Conservation (phyloP, 2,329 filamentous ascomycete species). For the Pseudocercospora pini-densiflorae region DNA sequence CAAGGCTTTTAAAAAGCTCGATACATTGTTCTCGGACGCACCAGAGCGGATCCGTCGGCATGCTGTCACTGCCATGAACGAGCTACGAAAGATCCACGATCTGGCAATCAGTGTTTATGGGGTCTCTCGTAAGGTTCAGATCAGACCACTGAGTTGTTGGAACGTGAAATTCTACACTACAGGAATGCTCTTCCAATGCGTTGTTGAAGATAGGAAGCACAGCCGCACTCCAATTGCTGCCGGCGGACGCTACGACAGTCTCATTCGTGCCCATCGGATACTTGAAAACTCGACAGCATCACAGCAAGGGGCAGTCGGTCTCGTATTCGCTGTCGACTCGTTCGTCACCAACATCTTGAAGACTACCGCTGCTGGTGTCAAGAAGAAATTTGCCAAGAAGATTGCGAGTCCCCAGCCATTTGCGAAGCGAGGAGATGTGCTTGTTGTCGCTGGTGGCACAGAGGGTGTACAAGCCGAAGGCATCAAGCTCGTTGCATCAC, state of each 20-base stretch:
- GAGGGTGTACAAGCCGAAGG: constrained; percentile 75
- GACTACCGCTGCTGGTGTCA: constrained; percentile 22
- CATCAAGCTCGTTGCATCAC: constrained; percentile 73
- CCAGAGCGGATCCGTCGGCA: constrained; percentile 25
- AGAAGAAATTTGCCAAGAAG: constrained; percentile 29
- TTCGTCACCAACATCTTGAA: constrained; percentile 67
- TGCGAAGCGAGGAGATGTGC: constrained; percentile 69
- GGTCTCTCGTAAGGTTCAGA: constrained; percentile 76
- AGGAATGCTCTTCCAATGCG: constrained; percentile 86
- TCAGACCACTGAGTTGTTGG: constrained; percentile 83
- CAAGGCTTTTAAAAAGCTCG: constrained; percentile 69
- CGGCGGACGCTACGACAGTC: constrained; percentile 87
- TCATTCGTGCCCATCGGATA: constrained; percentile 83
- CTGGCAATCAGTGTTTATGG: constrained; percentile 74
- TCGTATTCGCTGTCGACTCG: constrained; percentile 87
- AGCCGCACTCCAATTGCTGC: constrained; percentile 71
- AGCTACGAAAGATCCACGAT: constrained; percentile 76
- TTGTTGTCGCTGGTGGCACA: constrained; percentile 78
- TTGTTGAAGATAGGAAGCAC: constrained; percentile 81
- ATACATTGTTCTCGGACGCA: constrained; percentile 59
- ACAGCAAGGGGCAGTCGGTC: constrained; percentile 71
- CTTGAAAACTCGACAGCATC: constrained; percentile 58
- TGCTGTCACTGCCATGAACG: constrained; percentile 56
- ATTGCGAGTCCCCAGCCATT: constrained; percentile 14
- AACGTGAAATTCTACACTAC: constrained; percentile 90